phyloP scores from a whole-genome alignment of 1,284 basidiomycete species.

The Marasmius tenuissimus region DNA sequence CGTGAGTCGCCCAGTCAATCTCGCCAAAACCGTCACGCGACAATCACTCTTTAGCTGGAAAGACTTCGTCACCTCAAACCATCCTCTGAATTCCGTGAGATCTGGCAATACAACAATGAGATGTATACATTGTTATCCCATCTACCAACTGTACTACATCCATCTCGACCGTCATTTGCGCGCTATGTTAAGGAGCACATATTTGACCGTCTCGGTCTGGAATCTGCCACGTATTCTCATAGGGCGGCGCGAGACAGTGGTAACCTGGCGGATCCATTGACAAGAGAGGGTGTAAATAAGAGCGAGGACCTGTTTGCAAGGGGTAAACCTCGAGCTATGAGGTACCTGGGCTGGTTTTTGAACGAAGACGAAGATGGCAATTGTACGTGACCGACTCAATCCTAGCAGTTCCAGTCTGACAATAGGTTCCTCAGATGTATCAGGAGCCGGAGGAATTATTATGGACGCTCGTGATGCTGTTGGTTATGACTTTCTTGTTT shows the following conservation, averaged over 20 bases:
- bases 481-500: not conserved
- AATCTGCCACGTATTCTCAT: constrained; percentile 25
- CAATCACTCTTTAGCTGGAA: not conserved
- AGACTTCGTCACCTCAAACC: constrained; percentile 15
- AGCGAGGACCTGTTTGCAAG: constrained; percentile 9
- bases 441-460: constrained; percentile 18
- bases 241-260: constrained; percentile 20
- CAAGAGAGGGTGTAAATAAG: constrained; percentile 12
- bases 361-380: constrained; percentile 15
- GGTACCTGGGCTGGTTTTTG: constrained; percentile 3
- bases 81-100: constrained; percentile 21
- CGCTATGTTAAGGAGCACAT: constrained; percentile 19
- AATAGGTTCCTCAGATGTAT: constrained; percentile 1
- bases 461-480: constrained; percentile 15
- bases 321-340: constrained; percentile 7
- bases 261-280: constrained; percentile 22
- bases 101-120: constrained; percentile 19
- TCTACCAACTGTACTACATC: constrained; percentile 15
- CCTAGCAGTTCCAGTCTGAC: not conserved
- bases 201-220: constrained; percentile 20
- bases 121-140: constrained; percentile 20
- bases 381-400: constrained; percentile 3
- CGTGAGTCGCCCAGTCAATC: constrained; percentile 7
- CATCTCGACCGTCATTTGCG: constrained; percentile 7
- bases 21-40: no score